Evolutionary conservation across 2,329 filamentous ascomycete species (phyloP).

Genomic region (Verticillium tricorpus): DNA sequence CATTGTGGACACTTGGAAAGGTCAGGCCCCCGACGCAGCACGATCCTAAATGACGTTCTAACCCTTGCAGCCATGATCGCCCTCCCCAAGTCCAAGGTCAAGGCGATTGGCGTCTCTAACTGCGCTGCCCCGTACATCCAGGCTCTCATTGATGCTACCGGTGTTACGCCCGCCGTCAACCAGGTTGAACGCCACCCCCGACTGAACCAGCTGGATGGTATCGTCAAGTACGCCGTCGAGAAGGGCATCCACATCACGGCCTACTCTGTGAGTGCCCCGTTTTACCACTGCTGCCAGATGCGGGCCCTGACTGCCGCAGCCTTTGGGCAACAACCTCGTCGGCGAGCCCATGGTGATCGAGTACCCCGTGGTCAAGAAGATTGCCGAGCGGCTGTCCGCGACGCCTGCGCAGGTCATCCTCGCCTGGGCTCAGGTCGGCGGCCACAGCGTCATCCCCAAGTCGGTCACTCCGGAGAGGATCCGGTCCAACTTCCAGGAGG

Average conservation of each 20-base stretch:
- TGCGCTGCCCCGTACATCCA: slow-evolving; percentile 78
- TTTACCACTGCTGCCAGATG: not conserved
- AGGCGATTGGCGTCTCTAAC: slow-evolving; percentile 82
- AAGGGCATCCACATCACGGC: slow-evolving; percentile 73
- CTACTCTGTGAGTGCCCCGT: slow-evolving; percentile 46
- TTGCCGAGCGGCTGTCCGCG: slow-evolving; percentile 63
- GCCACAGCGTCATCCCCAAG: slow-evolving; percentile 83
- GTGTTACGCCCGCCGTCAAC: slow-evolving; percentile 66
- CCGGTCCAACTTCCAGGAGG: slow-evolving; percentile 67
- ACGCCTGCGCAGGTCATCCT: slow-evolving; percentile 72
- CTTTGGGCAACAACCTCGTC: slow-evolving; percentile 57
- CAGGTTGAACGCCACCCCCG: slow-evolving; percentile 79
- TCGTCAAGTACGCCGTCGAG: slow-evolving; percentile 65
- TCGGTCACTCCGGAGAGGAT: slow-evolving; percentile 70
- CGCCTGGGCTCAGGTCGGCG: slow-evolving; percentile 75
- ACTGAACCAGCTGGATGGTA: slow-evolving; percentile 69
- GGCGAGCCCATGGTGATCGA: slow-evolving; percentile 66
- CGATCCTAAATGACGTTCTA: not conserved
- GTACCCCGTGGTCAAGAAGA: slow-evolving; percentile 55
- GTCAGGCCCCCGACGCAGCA: slow-evolving; percentile 13
- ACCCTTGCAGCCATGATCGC: not conserved
- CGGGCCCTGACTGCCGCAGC: slow-evolving; percentile 20
- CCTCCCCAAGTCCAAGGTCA: slow-evolving; percentile 62
- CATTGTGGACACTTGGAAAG: slow-evolving; percentile 40
- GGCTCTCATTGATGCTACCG: slow-evolving; percentile 65